phyloP scores from a whole-genome alignment of 805 yeast genomes.

The Metschnikowia kofuensis region DNA sequence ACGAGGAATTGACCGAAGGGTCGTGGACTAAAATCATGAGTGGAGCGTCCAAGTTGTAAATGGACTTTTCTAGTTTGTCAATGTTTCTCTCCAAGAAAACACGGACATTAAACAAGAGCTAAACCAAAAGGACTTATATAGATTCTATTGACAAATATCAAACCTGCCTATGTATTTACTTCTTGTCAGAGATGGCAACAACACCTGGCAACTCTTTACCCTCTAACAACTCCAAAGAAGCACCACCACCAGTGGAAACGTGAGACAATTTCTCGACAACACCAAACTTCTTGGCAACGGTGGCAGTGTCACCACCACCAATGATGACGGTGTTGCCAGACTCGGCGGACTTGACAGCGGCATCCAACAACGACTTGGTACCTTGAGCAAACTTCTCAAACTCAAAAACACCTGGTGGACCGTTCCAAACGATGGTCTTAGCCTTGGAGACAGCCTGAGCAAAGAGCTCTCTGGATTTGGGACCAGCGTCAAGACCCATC shows the following conservation, averaged over 20 bases:
- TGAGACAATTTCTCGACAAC: conserved; percentile 95
- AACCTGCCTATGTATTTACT: conserved; percentile 8
- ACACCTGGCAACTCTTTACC: conserved; percentile 99
- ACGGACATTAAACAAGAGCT: not conserved
- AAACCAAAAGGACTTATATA: not conserved
- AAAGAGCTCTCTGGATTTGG: conserved; percentile 78
- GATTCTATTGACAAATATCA: conserved; percentile 5
- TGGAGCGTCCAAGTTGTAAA: conserved; percentile 39
- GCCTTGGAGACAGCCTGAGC: conserved; percentile 83
- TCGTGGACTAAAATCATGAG: conserved; percentile 50
- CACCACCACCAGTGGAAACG: conserved; percentile 99
- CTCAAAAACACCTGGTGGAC: conserved; percentile 99
- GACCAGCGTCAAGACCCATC: conserved; percentile 97
- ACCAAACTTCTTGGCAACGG: conserved; percentile 97
- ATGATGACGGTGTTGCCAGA: conserved; percentile 92
- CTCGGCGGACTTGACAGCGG: conserved; percentile 80
- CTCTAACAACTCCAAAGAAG: conserved; percentile 96
- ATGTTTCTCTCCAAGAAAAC: not conserved
- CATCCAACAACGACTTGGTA: conserved; percentile 86
- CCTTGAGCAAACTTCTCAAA: conserved; percentile 89
- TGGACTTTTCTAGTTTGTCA: too few species aligned
- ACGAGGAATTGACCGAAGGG: conserved; percentile 52
- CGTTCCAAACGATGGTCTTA: conserved; percentile 99
- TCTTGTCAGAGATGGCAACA: conserved; percentile 78
- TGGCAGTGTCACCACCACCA: conserved; percentile 99